A percentile compares a stretch with the other conserved stretches of the same genome.
These are phyloP conservation scores for Apium graveolens DNA, from an alignment of 129 eudicot genomes.

Conservation along the genomic window DNA sequence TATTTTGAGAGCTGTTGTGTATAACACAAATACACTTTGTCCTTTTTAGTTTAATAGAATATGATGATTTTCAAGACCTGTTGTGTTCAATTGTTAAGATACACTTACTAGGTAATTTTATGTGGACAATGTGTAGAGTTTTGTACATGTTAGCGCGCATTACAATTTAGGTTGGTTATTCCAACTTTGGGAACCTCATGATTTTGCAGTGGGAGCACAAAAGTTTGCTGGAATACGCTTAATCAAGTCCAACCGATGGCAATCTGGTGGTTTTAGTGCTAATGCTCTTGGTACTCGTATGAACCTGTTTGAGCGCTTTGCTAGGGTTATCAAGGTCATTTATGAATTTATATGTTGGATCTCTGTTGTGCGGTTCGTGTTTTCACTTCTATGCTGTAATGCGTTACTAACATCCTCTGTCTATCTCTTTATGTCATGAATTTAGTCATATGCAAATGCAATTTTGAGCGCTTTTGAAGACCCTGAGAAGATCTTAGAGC, in stretches of 20 bases:
- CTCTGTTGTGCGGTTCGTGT: conserved; percentile 6
- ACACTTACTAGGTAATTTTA: not conserved
- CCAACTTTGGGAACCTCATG: not conserved
- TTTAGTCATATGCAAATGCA: conserved; percentile 93
- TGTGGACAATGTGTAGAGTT: not conserved
- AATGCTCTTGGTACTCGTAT: conserved; percentile 45
- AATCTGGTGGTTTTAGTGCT: conserved; percentile 39
- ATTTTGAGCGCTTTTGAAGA: conserved; percentile 81
- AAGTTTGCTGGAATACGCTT: conserved; percentile 42
- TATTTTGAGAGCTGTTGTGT: no score
- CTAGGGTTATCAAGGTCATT: conserved; percentile 91
- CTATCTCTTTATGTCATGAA: conserved; percentile 11
- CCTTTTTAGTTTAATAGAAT: no score
- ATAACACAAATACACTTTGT: no score
- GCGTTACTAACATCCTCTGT: conserved; percentile 11
- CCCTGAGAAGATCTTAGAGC: conserved; percentile 96
- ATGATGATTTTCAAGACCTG: not conserved
- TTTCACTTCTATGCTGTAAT: not conserved
- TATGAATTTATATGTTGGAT: conserved; percentile 5
- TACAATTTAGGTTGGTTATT: not conserved
- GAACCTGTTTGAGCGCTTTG: conserved; percentile 92
- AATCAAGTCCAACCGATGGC: conserved; percentile 31
- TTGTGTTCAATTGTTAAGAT: not conserved
- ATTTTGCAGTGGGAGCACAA: conserved; percentile 56
- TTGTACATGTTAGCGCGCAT: not conserved